Evolutionary conservation across 345 rosid species (phyloP), one percentile per base, ranked within the genome.

Genomic region (Noccaea caerulescens): DNA sequence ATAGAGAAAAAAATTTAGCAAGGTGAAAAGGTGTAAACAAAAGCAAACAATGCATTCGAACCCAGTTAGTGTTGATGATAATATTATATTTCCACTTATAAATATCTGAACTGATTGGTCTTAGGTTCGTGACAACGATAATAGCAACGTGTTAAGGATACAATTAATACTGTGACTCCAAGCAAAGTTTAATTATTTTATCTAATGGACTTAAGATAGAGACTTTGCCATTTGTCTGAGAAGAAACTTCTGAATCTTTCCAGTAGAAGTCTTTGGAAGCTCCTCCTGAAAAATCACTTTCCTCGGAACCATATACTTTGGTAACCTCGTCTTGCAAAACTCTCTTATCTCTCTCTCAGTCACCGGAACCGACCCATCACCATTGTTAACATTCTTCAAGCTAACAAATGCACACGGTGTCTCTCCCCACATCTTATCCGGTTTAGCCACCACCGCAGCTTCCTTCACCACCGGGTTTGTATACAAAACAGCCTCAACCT

Each of bases 361-460:
- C 6, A 59, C 67, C 0, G 45, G 39, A 7, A 59, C 67, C 0
- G 45, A 45, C 1, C 59, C 53, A 41, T 38, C 51, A 18, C 49
- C 41, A 25, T 47, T 59, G 4, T 13, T 38, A 23, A 30, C 76
- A 23, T 45, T 66, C 56, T 82, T 87, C 76, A 87, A 64, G 66
- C 81, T 83, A 72, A 87, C 80, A 38, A 87, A 85, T 10, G 89
- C 92, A 62, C 89, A 85, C 1, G 88, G 88, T 1, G 85, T 82
- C 67, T 87, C 87, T 10, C 3, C 92, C 92, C 0, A 75, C 3
- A 0, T 79, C 59, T 82, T 62, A 49, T 88, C 85, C 5, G 85
- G 90, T 57, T 69, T 63, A 2, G 84, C 90, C 56, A 86, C 93
- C 69, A 86, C 90, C 10, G 93, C 90, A 1, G 78, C 93, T 68